Base-by-base conservation (phyloP, 1,284 basidiomycete species). In the Trichosporon coremiiforme region DNA sequence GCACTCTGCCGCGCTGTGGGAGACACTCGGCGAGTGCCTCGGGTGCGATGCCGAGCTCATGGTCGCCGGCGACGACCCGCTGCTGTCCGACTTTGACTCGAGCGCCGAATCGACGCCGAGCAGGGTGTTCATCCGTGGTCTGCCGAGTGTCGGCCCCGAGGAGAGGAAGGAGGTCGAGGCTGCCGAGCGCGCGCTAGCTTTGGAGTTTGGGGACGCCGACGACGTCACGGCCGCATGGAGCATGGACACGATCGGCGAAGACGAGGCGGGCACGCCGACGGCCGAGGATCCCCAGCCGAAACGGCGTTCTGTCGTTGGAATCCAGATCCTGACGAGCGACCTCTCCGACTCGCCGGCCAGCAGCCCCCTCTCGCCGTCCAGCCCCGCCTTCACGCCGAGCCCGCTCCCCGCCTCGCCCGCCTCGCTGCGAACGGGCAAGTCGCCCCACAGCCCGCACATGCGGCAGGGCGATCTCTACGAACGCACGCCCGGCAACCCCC, bases 11-110 rank as follows among this genome's bases (percentile, higher is more conserved):
- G 76, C 81, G 4, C 68, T 82, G 13, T 84, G 83, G 83, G 82
- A 83, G 67, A 79, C 78, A 62, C 72, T 84, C 13, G 83, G 83
- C 25, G 66, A 75, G 13, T 82, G 80, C 67, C 77, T 84, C 13
- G 83, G 83, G 12, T 83, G 81, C 70, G 82, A 84, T 70, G 73
- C 75, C 6, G 79, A 80, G 60, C 75, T 84, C 60, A 74, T 83
- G 67, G 80, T 78, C 66, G 81, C 79, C 0, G 82, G 82, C 6
- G 77, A 79, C 13, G 80, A 82, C 68, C 20, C 31, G 15, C 15
- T 17, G 6, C 31, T 17, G 17, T 17, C 57, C 15, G 57, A 62
- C 17, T 38, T 38, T 13, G 36, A 38, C 25, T 60, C 55, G 9
- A n/a, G 15, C 8, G 57, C 57, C 29, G 57, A 62, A 13, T n/a